phyloP scores from a whole-genome alignment of 192 early-diverging fungal genomes.

The Chytriomyces sp. region DNA sequence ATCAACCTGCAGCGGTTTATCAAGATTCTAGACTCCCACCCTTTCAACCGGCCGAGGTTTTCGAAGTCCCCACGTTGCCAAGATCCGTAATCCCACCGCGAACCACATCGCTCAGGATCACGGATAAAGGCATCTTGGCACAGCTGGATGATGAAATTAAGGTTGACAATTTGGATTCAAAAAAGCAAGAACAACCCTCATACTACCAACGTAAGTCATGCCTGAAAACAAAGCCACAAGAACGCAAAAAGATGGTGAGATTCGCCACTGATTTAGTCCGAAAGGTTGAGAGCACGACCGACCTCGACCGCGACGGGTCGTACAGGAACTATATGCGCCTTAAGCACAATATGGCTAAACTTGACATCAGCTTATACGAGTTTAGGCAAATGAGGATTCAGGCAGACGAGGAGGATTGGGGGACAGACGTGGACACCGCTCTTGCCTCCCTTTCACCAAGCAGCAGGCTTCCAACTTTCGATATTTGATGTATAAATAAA shows the following conservation, averaged over 20 bases:
- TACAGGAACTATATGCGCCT: neutral
- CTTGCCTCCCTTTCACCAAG: no score
- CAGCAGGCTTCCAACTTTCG: no score
- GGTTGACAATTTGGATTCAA: neutral
- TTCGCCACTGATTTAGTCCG: neutral
- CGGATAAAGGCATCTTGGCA: no score
- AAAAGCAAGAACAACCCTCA: neutral
- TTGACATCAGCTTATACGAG: neutral
- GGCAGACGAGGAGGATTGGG: neutral
- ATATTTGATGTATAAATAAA: no score
- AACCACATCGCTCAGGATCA: no score
- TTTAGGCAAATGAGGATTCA: neutral
- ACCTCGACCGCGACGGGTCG: neutral
- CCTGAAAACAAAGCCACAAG: neutral
- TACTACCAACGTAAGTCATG: no score
- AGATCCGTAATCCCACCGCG: no score
- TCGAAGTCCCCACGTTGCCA: no score
- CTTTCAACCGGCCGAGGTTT: no score
- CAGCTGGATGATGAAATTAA: neutral
- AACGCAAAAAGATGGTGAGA: neutral
- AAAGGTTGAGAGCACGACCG: neutral
- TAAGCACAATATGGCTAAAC: neutral
- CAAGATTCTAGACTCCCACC: no score
- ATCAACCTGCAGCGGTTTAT: no score
- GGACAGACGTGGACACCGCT: no score